Base-by-base conservation (phyloP, 169 alveolate genomes). In the Babesia bovis region DNA sequence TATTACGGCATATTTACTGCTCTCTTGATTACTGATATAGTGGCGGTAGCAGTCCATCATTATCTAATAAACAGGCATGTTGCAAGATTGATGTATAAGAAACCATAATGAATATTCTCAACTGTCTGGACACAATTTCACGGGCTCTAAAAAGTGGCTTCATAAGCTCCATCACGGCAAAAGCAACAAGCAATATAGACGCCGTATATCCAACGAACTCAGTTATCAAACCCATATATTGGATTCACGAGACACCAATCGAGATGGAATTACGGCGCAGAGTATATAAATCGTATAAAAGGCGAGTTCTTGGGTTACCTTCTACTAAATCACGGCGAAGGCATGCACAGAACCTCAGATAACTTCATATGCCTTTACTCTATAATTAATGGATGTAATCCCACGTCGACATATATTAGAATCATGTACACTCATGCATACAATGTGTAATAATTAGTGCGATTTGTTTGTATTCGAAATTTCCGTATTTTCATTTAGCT, bases 301-400 rank as follows among this genome's bases (percentile, higher is more conserved):
- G 87, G 66, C 70, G 93, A 44, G 87, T 83, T 19, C 65, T 87
- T 47, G 77, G 82, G 35, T 40, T 86, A 38, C 88, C 94, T 1
- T 90, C 94, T 21, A 90, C 93, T n/a, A 90, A 90, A 51, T 50
- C 90, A 6, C 73, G 94, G 21, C 65, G 94, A 40, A 76, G 92
- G 50, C 88, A 87, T 47, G 92, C 94, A 21, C 91, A 73, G 60
- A 52, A 44, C 57, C 83, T 76, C 68, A 69, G 94, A 30, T 90
- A 42, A 85, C 5, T 61, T 12, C 23, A 49, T 17, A n/a, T 49
- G 49, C n/a, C n/a, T n/a, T n/a, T n/a, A n/a, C n/a, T n/a, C n/a
- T n/a, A n/a, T n/a, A n/a, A n/a, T n/a, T n/a, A n/a, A n/a, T n/a
- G n/a, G n/a, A n/a, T n/a, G n/a, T n/a, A n/a, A n/a, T n/a, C n/a